Base-by-base conservation (phyloP, 2,329 filamentous ascomycete genomes). In the Corinectria fuckeliana region DNA sequence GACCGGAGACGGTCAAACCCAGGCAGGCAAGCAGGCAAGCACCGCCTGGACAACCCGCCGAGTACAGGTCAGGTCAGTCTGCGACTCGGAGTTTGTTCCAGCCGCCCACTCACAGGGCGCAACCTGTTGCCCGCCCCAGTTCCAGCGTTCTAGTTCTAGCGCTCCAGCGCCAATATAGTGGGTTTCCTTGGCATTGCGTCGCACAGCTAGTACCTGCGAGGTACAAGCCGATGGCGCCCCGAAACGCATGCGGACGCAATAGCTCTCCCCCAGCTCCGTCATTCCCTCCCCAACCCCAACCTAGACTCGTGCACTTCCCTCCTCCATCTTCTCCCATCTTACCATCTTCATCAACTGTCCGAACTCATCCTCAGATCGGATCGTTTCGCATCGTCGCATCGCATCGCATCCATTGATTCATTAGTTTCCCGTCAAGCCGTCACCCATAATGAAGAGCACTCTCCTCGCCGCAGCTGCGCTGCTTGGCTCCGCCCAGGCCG, bases 401-500 rank as follows among this genome's bases (percentile, higher is more conserved):
- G 53, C 47, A 44, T 44, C 18, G 32, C 50, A 60, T 42, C 52
- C 34, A 25, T 61, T 48, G 50, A 58, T 48, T 44, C 10, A 21
- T 50, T 41, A 21, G 38, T 39, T 8, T 51, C 25, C 34, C 32
- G 41, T 61, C 54, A 38, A 58, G 50, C 38, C 55, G 68, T 67
- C 65, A 76, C 76, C 78, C 80, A 83, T 69, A 78, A 98, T 97
- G 94, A 97, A 96, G 89, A 88, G 88, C 78, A 83, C 89, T 80
- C 82, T 93, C 74, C 79, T 97, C 75, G 83, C 92, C 77, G 89
- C 92, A 80, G 88, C 89, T 73, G 85, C 89, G 82, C 87, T 96
- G 84, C 85, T 93, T 74, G 91, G 91, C 82, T 88, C 90, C 76
- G 91, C 91, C 76, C 86, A 91, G 75, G 94, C 92, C 71, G 92